These are phyloP conservation scores for Hortaea sp. DNA, from an alignment of 2,329 filamentous ascomycete genomes.

Conservation along the genomic window DNA sequence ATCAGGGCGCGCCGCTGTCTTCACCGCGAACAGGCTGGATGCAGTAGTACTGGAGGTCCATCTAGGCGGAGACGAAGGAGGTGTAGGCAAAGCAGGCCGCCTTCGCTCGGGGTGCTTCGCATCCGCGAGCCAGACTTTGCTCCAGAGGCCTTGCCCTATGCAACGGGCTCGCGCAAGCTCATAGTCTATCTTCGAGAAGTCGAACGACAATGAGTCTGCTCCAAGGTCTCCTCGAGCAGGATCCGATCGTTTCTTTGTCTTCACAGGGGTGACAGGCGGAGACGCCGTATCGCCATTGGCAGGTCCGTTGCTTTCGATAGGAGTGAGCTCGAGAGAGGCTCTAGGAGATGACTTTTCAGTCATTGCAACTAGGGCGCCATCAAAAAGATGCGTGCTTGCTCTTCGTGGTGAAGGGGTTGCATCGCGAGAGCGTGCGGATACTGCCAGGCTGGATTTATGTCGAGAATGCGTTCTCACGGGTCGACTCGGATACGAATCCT, in stretches of 20 bases:
- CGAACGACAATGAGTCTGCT: slow-evolving; percentile 4
- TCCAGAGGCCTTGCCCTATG: slow-evolving; percentile 27
- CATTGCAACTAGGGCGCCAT: background rate
- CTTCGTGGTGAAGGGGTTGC: background rate
- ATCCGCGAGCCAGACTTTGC: slow-evolving; percentile 25
- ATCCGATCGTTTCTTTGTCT: background rate
- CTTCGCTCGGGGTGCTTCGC: slow-evolving; percentile 6
- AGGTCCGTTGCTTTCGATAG: background rate
- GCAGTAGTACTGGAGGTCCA: slow-evolving; percentile 2
- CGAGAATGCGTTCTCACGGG: background rate
- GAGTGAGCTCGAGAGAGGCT: background rate
- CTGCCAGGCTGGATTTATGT: background rate
- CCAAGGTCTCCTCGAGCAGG: background rate
- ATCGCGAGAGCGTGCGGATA: too few species aligned
- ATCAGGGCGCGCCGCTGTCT: slow-evolving; percentile 22
- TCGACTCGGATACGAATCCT: background rate
- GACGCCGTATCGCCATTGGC: too few species aligned
- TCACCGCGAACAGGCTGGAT: slow-evolving; percentile 22
- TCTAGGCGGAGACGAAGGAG: slow-evolving; percentile 8
- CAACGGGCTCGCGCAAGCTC: slow-evolving; percentile 23
- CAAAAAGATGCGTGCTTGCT: background rate
- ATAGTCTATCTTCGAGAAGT: slow-evolving; percentile 18
- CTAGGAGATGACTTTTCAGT: background rate
- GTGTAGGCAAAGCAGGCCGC: background rate
- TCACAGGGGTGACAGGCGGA: too few species aligned